These are phyloP conservation scores for Solanum ossicruentum DNA, from an alignment of 257 asterid species.

Conservation along the genomic window DNA sequence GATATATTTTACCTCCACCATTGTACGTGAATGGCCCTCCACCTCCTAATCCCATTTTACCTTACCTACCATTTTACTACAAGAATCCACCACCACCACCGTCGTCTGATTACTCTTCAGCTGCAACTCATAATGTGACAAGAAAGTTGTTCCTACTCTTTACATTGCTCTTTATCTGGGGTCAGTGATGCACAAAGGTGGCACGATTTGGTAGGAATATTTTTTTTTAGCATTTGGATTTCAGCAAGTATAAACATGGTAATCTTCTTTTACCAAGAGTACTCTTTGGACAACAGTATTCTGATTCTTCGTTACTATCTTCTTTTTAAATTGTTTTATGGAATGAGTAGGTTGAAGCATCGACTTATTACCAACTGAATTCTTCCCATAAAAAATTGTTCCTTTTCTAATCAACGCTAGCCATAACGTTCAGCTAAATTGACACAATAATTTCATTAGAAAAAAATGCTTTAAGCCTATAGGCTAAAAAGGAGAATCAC, in stretches of 20 bases:
- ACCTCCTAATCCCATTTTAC: conserved; percentile 33
- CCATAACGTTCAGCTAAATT: background rate
- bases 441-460: background rate
- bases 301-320: background rate
- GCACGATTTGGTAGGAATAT: background rate
- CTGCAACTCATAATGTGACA: background rate
- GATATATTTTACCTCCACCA: conserved; percentile 15
- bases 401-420: background rate
- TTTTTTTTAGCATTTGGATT: background rate
- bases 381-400: background rate
- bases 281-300: background rate
- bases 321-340: background rate
- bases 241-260: background rate
- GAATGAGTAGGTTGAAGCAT: background rate
- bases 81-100: conserved; percentile 21
- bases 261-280: background rate
- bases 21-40: conserved; percentile 24
- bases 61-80: conserved; percentile 33
- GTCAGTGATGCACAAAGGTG: background rate
- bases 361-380: background rate
- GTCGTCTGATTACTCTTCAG: background rate
- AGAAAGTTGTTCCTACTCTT: background rate
- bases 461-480: background rate
- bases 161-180: background rate
- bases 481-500: background rate